phyloP scores from a whole-genome alignment of 176 grass and related monocot genomes.

The Musa beccarii region DNA sequence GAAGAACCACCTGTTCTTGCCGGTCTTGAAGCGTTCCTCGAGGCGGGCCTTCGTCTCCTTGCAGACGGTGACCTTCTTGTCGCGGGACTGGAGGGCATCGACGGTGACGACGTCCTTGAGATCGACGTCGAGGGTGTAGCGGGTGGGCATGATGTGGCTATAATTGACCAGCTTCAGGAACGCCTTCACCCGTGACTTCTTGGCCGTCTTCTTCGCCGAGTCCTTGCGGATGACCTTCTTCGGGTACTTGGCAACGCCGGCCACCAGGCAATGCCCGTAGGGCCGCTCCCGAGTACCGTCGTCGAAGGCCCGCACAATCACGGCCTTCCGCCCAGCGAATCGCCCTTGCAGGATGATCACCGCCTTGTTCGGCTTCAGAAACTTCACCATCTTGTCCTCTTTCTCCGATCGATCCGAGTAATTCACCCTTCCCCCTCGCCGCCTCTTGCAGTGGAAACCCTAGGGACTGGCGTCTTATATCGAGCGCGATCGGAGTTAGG shows the following conservation, averaged over 20 bases:
- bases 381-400: neutral
- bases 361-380: conserved; percentile 14
- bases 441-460: no score
- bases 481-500: no score
- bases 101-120: conserved; percentile 11
- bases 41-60: conserved; percentile 13
- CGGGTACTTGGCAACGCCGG: conserved; percentile 15
- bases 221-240: conserved; percentile 21
- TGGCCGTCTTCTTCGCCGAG: conserved; percentile 15
- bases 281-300: conserved; percentile 6
- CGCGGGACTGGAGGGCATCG: conserved; percentile 9
- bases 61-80: conserved; percentile 3
- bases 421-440: no score
- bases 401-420: neutral
- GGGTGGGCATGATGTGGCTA: conserved; percentile 14
- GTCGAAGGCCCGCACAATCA: conserved; percentile 7
- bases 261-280: conserved; percentile 13
- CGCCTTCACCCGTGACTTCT: conserved; percentile 12
- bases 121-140: conserved; percentile 17
- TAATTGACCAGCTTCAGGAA: conserved; percentile 17
- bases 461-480: no score
- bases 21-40: conserved; percentile 20
- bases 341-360: neutral
- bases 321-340: neutral
- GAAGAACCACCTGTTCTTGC: conserved; percentile 17